These are phyloP conservation scores for Agrocybe pediades DNA, from an alignment of 768 basidiomycete species.

Conservation along the genomic window DNA sequence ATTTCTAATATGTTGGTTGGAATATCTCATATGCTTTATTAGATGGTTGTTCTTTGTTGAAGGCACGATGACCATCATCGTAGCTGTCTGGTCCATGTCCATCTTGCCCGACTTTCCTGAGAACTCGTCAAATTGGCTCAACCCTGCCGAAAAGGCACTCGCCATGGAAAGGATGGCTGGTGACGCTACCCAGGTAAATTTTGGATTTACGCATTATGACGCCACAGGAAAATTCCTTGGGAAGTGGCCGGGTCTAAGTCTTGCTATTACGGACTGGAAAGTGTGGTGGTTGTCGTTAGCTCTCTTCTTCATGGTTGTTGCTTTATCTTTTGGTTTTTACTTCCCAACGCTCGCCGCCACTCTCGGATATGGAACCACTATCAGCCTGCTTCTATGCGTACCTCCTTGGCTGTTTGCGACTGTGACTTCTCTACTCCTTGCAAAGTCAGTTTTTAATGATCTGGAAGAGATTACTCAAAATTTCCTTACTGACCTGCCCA, in stretches of 20 bases:
- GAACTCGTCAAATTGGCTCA: slow-evolving; percentile 59
- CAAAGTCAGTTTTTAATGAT: slow-evolving; percentile 35
- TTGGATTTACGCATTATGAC: slow-evolving; percentile 42
- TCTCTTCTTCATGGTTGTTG: slow-evolving; percentile 59
- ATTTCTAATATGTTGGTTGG: neutral
- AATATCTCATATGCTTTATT: neutral
- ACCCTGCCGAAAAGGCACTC: slow-evolving; percentile 57
- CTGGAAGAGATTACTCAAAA: neutral
- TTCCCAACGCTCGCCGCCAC: slow-evolving; percentile 80
- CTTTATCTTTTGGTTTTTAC: slow-evolving; percentile 77
- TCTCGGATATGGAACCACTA: slow-evolving; percentile 64
- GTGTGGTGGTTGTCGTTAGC: slow-evolving; percentile 81
- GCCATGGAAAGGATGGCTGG: slow-evolving; percentile 69
- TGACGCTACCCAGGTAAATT: slow-evolving; percentile 46
- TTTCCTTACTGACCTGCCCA: neutral
- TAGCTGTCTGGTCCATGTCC: slow-evolving; percentile 58
- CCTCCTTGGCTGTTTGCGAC: slow-evolving; percentile 80
- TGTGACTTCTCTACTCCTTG: slow-evolving; percentile 52
- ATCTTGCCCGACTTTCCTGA: slow-evolving; percentile 84
- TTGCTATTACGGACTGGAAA: slow-evolving; percentile 78
- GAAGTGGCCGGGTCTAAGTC: slow-evolving; percentile 46
- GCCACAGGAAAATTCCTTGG: slow-evolving; percentile 34
- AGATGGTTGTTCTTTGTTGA: slow-evolving; percentile 84
- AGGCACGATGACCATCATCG: slow-evolving; percentile 61
- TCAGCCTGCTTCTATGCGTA: slow-evolving; percentile 75